These are phyloP conservation scores for Malassezia psittaci DNA, from an alignment of 1,284 basidiomycete genomes.

Conservation along the genomic window DNA sequence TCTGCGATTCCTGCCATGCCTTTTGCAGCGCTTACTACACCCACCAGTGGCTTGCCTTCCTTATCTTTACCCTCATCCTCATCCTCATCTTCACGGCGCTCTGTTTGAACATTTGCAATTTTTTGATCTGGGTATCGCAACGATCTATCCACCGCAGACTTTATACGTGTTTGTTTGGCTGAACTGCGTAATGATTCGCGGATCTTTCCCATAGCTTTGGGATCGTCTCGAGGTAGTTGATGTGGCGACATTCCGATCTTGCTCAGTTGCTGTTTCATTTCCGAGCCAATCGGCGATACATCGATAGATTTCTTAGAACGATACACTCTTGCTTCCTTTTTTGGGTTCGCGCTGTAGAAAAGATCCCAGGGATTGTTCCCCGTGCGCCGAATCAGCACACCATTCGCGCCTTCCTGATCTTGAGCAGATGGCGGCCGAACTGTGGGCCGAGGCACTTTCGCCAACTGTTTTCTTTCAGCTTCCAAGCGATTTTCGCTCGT, in stretches of 20 bases:
- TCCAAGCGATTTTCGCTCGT: neutral
- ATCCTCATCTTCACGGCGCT: neutral
- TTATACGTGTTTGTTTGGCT: neutral
- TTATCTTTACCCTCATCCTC: neutral
- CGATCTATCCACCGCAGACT: neutral
- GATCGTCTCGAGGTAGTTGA: slow-evolving; percentile 49
- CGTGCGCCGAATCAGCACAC: slow-evolving; percentile 11
- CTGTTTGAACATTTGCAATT: neutral
- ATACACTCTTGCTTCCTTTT: neutral
- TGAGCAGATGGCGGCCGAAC: slow-evolving; percentile 9
- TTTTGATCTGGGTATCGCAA: neutral
- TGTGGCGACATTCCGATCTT: slow-evolving; percentile 19
- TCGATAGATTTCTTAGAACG: neutral
- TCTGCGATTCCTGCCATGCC: slow-evolving; percentile 39
- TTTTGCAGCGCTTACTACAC: slow-evolving; percentile 13
- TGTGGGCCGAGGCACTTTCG: neutral
- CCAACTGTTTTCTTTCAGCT: slow-evolving; percentile 1
- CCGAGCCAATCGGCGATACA: slow-evolving; percentile 8
- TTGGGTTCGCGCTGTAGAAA: neutral
- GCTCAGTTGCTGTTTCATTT: slow-evolving; percentile 18
- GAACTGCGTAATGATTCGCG: slow-evolving; percentile 3
- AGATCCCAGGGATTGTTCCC: slow-evolving; percentile 10
- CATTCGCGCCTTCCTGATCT: slow-evolving; percentile 25
- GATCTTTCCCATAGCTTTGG: slow-evolving; percentile 43
- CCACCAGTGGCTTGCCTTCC: neutral